Conservation (phyloP, 495 filamentous ascomycete genomes). For the Talaromyces trachyspermus region DNA sequence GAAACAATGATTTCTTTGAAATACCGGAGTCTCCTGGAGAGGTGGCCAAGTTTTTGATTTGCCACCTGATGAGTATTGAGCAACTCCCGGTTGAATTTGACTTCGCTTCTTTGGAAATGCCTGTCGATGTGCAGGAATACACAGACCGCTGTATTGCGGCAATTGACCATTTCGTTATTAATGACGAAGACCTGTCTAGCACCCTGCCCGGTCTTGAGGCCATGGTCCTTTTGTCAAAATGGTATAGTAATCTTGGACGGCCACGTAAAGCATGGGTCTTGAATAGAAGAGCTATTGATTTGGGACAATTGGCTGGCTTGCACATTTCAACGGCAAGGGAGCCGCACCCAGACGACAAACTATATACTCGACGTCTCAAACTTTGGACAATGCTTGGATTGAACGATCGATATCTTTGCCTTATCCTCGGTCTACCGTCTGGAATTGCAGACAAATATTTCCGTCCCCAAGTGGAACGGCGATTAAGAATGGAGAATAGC, state of each 20-base stretch:
- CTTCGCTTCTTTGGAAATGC: conserved; percentile 14
- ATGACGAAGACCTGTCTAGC: conserved; percentile 40
- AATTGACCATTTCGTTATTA: conserved; percentile 34
- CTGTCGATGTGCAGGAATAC: conserved; percentile 20
- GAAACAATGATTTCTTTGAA: conserved; percentile 1
- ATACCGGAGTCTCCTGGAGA: conserved; percentile 20
- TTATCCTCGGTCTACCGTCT: conserved; percentile 47
- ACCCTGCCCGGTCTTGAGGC: conserved; percentile 46
- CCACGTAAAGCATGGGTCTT: conserved; percentile 45
- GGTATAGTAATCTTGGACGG: conserved; percentile 41
- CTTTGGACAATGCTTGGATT: conserved; percentile 40
- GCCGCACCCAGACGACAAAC: conserved; percentile 13
- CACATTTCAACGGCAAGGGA: conserved; percentile 22
- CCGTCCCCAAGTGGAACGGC: conserved; percentile 17
- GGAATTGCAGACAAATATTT: conserved; percentile 30
- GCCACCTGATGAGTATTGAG: conserved; percentile 23
- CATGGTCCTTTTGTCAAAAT: conserved; percentile 38
- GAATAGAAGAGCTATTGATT: conserved; percentile 37
- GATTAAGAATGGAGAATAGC: conserved; percentile 12
- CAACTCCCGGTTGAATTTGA: conserved; percentile 25
- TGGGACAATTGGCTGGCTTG: conserved; percentile 41
- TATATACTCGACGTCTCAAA: conserved; percentile 23
- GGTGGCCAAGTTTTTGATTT: conserved; percentile 31
- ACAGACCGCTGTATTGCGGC: conserved; percentile 24
- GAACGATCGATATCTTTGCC: conserved; percentile 36